Base-by-base conservation (phyloP, 2,329 filamentous ascomycete species). In the Fusarium proliferatum region DNA sequence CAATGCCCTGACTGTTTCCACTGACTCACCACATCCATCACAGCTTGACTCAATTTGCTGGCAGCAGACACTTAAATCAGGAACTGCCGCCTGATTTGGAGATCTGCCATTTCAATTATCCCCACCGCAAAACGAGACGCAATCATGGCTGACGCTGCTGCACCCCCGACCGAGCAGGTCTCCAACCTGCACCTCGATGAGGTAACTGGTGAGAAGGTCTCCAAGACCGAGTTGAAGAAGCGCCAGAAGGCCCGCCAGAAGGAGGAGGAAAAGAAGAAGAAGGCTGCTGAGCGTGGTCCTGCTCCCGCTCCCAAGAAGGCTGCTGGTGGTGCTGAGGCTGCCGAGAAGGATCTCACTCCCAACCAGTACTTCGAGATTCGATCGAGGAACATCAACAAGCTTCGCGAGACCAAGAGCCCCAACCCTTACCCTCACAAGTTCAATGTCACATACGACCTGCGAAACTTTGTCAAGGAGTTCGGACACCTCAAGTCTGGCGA, bases 291-390 rank as follows among this genome's bases (percentile, higher is more conserved):
- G 57, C 91, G 94, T 83, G 87, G 92, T 87, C 92, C 94, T 80
- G 91, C 96, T 76, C 85, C 85, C 26, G 78, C 80, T 67, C 90
- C 93, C 71, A 81, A 79, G 76, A 83, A 81, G 79, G 57, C 71
- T 45, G 46, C 66, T 21, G 71, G 67, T 12, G 80, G 74, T 69
- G 93, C 94, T 80, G 93, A 97, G 81, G 88, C 86, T 36, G 80
- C 81, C 59, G 87, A 89, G 82, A 87, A 87, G 82, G 86, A 89
- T 72, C 82, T 89, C 64, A 88, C 87, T 65, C 87, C 88, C 39
- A 88, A 88, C 82, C 87, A 90, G 81, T 99, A 98, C 87, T 98
- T 97, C 82, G 96, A 99, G 86, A 97, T 98, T 81, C 93, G 96
- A 72, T 97, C 93, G 79, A 90, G 94, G 77, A 89, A 89, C 76